Conservation (phyloP, 2,329 filamentous ascomycete genomes). For the Fusarium austroafricanum region DNA sequence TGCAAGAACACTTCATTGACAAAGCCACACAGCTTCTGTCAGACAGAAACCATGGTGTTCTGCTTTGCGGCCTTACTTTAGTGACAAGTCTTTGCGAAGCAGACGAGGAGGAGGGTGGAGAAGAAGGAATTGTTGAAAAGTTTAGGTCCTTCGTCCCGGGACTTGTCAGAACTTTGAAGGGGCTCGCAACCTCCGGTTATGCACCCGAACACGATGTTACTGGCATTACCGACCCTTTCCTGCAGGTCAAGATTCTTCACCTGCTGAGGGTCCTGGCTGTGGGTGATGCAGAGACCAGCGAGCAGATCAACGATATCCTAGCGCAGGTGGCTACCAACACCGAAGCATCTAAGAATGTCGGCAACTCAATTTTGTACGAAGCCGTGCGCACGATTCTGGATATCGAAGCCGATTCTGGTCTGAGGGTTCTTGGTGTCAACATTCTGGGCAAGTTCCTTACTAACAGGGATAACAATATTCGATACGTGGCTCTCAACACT, state of each 20-base stretch:
- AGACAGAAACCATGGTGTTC: slow-evolving; percentile 94
- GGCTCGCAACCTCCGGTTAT: slow-evolving; percentile 93
- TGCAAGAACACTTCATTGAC: slow-evolving; percentile 97
- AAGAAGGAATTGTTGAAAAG: slow-evolving; percentile 88
- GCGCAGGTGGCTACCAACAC: slow-evolving; percentile 98
- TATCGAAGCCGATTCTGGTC: slow-evolving; percentile 95
- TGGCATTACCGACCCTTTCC: slow-evolving; percentile 95
- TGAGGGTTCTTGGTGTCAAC: slow-evolving; percentile 95
- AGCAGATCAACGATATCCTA: slow-evolving; percentile 98
- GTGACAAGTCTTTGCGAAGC: slow-evolving; percentile 94
- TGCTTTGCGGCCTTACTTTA: slow-evolving; percentile 91
- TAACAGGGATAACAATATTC: slow-evolving; percentile 99
- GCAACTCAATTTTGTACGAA: slow-evolving; percentile 98
- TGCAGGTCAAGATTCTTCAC: slow-evolving; percentile 95
- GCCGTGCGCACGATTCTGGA: slow-evolving; percentile 96
- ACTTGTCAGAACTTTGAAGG: slow-evolving; percentile 90
- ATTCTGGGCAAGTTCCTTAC: slow-evolving; percentile 97
- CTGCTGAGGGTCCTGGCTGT: slow-evolving; percentile 87
- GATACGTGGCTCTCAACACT: slow-evolving; percentile 97
- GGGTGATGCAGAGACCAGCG: slow-evolving; percentile 87
- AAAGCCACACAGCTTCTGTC: slow-evolving; percentile 89
- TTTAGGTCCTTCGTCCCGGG: slow-evolving; percentile 88
- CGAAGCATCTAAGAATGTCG: slow-evolving; percentile 97
- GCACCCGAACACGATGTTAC: slow-evolving; percentile 98
- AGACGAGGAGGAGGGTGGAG: slow-evolving; percentile 91